Evolutionary conservation across 306 rosid species (phyloP).

Genomic region (Fragaria vesca): DNA sequence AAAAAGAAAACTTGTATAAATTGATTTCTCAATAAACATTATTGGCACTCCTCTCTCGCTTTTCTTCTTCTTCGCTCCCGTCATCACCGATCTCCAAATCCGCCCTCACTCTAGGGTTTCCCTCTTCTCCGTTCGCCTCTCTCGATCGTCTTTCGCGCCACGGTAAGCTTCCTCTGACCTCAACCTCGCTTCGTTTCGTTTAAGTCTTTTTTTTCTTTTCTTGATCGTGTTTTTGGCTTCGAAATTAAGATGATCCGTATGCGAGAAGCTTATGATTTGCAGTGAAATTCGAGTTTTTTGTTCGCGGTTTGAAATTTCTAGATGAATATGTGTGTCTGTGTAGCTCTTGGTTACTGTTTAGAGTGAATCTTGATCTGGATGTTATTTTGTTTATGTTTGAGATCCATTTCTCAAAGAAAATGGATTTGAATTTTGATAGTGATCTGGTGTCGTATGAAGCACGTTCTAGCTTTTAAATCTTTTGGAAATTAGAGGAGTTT

Average conservation of each 20-base stretch:
- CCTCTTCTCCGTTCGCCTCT: not conserved
- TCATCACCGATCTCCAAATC: slow-evolving; percentile 27
- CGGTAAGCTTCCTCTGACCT: slow-evolving; percentile 38
- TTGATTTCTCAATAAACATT: no score
- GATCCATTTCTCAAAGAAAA: not conserved
- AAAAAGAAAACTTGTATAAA: no score
- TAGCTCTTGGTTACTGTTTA: not conserved
- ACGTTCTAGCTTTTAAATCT: not conserved
- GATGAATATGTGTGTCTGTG: not conserved
- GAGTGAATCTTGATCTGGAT: slow-evolving; percentile 13
- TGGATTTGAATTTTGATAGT: slow-evolving; percentile 3
- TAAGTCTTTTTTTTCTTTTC: not conserved
- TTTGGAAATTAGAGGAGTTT: not conserved
- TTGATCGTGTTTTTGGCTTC: not conserved
- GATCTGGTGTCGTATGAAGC: slow-evolving; percentile 1
- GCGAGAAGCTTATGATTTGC: not conserved
- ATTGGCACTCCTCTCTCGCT: not conserved
- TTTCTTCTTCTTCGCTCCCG: not conserved
- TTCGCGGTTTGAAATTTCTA: not conserved
- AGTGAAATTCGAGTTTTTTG: not conserved
- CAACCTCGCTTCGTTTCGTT: not conserved
- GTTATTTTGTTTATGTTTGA: not conserved
- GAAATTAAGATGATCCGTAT: not conserved
- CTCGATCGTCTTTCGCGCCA: slow-evolving; percentile 1
- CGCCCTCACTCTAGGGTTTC: slow-evolving; percentile 16